These are phyloP conservation scores for Chaetomium tenue DNA, from an alignment of 495 filamentous ascomycete species.

Conservation along the genomic window DNA sequence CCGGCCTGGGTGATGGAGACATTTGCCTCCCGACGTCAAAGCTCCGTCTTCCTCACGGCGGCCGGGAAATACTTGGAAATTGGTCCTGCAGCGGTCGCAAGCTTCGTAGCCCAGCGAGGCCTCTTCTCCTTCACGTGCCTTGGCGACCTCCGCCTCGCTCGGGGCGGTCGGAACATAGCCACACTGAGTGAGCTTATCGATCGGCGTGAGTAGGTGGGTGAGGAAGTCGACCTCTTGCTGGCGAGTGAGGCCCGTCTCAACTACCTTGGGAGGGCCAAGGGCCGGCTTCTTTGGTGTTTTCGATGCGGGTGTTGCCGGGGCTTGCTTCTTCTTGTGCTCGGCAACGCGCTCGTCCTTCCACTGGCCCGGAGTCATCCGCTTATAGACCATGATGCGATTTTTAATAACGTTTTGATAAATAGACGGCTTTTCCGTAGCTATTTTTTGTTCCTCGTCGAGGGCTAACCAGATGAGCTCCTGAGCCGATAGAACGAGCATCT, in stretches of 20 bases:
- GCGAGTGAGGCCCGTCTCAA: slow-evolving; percentile 66
- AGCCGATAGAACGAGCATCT: slow-evolving; percentile 56
- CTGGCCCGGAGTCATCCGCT: slow-evolving; percentile 64
- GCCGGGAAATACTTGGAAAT: slow-evolving; percentile 92
- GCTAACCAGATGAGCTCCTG: slow-evolving; percentile 74
- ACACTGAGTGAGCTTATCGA: slow-evolving; percentile 57
- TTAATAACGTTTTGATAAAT: slow-evolving; percentile 84
- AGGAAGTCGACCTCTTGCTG: slow-evolving; percentile 68
- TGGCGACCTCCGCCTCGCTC: slow-evolving; percentile 46
- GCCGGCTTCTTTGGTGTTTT: slow-evolving; percentile 27
- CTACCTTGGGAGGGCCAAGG: slow-evolving; percentile 39
- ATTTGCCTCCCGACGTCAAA: slow-evolving; percentile 71
- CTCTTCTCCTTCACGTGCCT: slow-evolving; percentile 62
- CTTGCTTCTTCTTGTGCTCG: slow-evolving; percentile 33
- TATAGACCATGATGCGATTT: slow-evolving; percentile 68
- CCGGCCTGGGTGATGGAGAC: slow-evolving; percentile 74
- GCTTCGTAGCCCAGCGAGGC: slow-evolving; percentile 72
- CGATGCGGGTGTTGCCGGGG: slow-evolving; percentile 19
- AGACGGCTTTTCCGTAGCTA: slow-evolving; percentile 60
- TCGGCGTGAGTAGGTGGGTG: slow-evolving; percentile 55
- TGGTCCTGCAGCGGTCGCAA: slow-evolving; percentile 80
- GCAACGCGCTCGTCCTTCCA: slow-evolving; percentile 58
- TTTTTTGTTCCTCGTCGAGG: slow-evolving; percentile 79
- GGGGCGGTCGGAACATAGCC: slow-evolving; percentile 73
- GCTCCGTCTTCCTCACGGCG: slow-evolving; percentile 76